Conservation (phyloP, 768 basidiomycete species). For the Rickenella mellea region DNA sequence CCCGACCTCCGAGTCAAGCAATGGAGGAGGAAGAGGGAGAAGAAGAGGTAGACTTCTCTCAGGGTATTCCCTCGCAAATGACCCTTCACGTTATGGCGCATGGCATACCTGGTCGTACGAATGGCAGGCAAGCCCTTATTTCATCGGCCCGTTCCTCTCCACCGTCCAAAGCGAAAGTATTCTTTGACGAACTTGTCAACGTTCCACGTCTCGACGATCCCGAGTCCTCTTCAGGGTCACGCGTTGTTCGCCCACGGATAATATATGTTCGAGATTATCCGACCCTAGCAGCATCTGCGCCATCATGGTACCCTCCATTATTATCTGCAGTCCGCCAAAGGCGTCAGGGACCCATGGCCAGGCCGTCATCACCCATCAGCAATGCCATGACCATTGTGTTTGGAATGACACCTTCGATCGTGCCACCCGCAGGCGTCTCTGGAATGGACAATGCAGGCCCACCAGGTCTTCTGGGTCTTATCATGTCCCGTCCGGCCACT, state of each 20-base stretch:
- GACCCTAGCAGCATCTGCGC: constrained; percentile 61
- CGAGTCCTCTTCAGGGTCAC: constrained; percentile 12
- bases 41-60: constrained; percentile 34
- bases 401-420: constrained; percentile 75
- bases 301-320: constrained; percentile 75
- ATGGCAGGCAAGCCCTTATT: constrained; percentile 22
- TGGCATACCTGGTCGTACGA: constrained; percentile 14
- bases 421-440: constrained; percentile 30
- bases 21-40: constrained; percentile 36
- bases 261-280: constrained; percentile 80
- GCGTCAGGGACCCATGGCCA: constrained; percentile 53
- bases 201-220: constrained; percentile 24
- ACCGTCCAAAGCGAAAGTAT: constrained; percentile 50
- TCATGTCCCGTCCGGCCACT: constrained; percentile 25
- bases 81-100: constrained; percentile 36
- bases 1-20: constrained; percentile 15
- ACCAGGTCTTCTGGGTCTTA: constrained; percentile 21
- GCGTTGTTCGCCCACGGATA: constrained; percentile 54
- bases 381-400: constrained; percentile 80
- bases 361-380: constrained; percentile 47
- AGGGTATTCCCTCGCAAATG: constrained; percentile 31
- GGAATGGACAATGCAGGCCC: constrained; percentile 7
- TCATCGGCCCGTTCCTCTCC: constrained; percentile 31
- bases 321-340: constrained; percentile 70
- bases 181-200: constrained; percentile 75